These are phyloP conservation scores for Didymellaceae sp. DNA, from an alignment of 2,329 filamentous ascomycete species.

Conservation along the genomic window DNA sequence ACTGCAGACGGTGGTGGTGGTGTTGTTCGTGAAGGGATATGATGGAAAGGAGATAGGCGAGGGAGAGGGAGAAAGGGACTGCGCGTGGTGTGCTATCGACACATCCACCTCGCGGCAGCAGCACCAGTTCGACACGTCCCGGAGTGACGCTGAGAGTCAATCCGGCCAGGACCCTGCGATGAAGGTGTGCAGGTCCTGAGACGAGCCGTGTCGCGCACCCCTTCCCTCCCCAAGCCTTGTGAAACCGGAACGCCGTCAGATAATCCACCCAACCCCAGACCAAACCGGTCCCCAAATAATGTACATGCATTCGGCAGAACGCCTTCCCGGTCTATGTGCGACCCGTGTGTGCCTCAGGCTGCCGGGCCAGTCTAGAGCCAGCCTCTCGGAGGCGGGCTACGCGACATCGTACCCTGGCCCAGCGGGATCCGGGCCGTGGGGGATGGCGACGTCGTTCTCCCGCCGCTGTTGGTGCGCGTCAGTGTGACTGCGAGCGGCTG, in stretches of 20 bases:
- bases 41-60: background rate
- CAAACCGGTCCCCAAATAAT: background rate
- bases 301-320: conserved; percentile 9
- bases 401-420: conserved; percentile 47
- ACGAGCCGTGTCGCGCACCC: background rate
- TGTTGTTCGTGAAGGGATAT: background rate
- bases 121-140: no score
- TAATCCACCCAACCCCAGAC: background rate
- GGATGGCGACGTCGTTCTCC: conserved; percentile 26
- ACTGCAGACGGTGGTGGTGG: conserved; percentile 2
- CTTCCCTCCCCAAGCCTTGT: background rate
- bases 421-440: conserved; percentile 44
- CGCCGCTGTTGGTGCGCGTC: conserved; percentile 21
- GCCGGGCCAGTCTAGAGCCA: conserved; percentile 31
- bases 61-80: no score
- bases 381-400: conserved; percentile 42
- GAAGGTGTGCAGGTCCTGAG: background rate
- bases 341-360: background rate
- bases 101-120: no score
- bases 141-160: no score
- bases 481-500: conserved; percentile 4
- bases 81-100: no score
- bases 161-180: no score
- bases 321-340: conserved; percentile 12
- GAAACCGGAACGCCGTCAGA: conserved; percentile 16